Evolutionary conservation across 2,329 filamentous ascomycete species (phyloP), one percentile per base, ranked within the genome.

Genomic region (Aureobasidium sp.): DNA sequence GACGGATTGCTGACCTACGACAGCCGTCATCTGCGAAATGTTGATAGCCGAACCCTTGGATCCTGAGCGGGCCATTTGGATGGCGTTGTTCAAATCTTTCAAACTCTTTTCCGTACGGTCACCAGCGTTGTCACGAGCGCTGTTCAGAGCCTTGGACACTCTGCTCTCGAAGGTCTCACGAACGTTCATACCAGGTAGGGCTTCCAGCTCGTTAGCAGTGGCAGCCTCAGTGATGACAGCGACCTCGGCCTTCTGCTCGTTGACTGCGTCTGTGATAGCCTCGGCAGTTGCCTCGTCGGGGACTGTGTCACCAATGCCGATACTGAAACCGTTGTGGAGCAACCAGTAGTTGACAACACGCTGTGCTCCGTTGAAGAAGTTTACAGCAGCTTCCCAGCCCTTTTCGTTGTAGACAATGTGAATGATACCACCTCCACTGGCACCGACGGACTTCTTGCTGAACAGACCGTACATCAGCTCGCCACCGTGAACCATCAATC

Each of bases 1-100:
- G 9, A 99, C 91, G 65, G 95, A 95, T 73, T 99, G 95, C 73
- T 99, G 94, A 66, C 95, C 94, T 62, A 99, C 95, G 65, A 97
- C 84, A 27, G 94, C 94, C 64, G 92, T 95, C 94, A 99, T 99
- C 76, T 99, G 94, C 17, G 95, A 96, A 68, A 99, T 97, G 74
- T 99, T 99, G 80, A 99, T 97, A 13, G 90, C 93, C 2, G 94
- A 97, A 73, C 94, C 94, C 80, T 99, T 99, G 67, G 95, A 99
- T 69, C 94, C 94, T 62, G 94, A 96, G 57, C 87, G 85, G 63
- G 95, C 91, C 89, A 97, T 99, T 70, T 91, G 90, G 59, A 95
- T 90, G 54, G 93, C 93, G 69, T 97, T 96, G 81, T 99, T 99
- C 69, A 89, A 80, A 75, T 96, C 90, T 77, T 96, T 96, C 73